These are phyloP conservation scores for Spatholobus suberectus DNA, from an alignment of 306 rosid genomes.

Conservation along the genomic window DNA sequence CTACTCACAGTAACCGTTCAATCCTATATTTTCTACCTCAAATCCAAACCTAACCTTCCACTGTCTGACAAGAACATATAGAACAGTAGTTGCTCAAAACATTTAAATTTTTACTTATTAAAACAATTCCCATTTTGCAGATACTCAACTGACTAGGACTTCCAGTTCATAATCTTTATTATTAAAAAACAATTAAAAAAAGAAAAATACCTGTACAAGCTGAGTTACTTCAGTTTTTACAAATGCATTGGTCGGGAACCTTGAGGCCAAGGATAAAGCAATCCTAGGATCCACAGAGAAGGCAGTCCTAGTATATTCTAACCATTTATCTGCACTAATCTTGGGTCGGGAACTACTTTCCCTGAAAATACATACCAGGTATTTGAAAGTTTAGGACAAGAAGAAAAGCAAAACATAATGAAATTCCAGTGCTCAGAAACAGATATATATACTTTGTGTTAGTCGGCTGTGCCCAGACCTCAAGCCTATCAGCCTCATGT, in stretches of 20 bases:
- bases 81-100: constrained; percentile 12
- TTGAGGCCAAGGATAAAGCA: constrained; percentile 79
- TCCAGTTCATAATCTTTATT: constrained; percentile 25
- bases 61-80: constrained; percentile 5
- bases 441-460: constrained; percentile 71
- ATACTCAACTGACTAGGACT: constrained; percentile 31
- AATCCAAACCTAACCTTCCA: constrained; percentile 8
- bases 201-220: constrained; percentile 76
- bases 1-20: neutral
- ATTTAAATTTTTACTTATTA: neutral
- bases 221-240: constrained; percentile 89
- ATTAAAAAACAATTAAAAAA: neutral
- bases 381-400: constrained; percentile 30
- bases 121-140: constrained; percentile 30
- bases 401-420: neutral
- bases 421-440: constrained; percentile 12
- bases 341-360: constrained; percentile 74
- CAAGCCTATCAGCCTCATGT: constrained; percentile 97
- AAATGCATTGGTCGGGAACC: constrained; percentile 82
- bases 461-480: constrained; percentile 96
- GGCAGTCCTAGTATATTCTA: constrained; percentile 88
- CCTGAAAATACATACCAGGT: constrained; percentile 53
- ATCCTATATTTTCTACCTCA: constrained; percentile 2
- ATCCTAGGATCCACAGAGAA: constrained; percentile 93
- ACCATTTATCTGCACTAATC: constrained; percentile 88